Evolutionary conservation across 345 rosid species (phyloP).

Genomic region (Camelina sativa): DNA sequence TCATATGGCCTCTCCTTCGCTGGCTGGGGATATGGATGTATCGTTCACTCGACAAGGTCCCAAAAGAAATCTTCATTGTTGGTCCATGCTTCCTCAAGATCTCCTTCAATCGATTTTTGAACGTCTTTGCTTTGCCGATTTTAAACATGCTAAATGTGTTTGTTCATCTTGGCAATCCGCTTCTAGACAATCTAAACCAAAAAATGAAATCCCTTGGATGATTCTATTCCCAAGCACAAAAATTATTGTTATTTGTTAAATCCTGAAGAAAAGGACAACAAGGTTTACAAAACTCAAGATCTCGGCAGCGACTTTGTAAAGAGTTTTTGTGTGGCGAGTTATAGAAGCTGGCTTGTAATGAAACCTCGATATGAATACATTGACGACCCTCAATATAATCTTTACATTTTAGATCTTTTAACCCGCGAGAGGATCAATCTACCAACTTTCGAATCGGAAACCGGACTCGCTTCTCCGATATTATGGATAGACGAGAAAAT

Average conservation of each 20-base stretch:
- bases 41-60: too few species aligned
- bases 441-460: background rate
- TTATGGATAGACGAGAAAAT: background rate
- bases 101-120: too few species aligned
- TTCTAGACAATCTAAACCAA: background rate
- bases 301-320: background rate
- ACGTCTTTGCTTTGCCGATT: too few species aligned
- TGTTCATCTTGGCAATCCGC: slow-evolving; percentile 10
- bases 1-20: too few species aligned
- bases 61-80: too few species aligned
- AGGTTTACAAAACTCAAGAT: slow-evolving; percentile 4
- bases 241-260: slow-evolving; percentile 11
- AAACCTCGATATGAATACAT: background rate
- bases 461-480: background rate
- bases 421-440: slow-evolving; percentile 16
- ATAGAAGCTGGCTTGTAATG: slow-evolving; percentile 19
- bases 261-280: slow-evolving; percentile 21
- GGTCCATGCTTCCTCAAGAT: too few species aligned
- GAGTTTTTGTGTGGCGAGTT: background rate
- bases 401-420: background rate
- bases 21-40: too few species aligned
- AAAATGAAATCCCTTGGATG: slow-evolving; percentile 19
- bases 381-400: background rate
- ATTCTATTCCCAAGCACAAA: background rate
- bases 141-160: background rate